A percentile compares a stretch with the other conserved stretches of the same genome.
Evolutionary conservation across 1,284 basidiomycete species (phyloP).

Genomic region (Ceratobasidium sp.): DNA sequence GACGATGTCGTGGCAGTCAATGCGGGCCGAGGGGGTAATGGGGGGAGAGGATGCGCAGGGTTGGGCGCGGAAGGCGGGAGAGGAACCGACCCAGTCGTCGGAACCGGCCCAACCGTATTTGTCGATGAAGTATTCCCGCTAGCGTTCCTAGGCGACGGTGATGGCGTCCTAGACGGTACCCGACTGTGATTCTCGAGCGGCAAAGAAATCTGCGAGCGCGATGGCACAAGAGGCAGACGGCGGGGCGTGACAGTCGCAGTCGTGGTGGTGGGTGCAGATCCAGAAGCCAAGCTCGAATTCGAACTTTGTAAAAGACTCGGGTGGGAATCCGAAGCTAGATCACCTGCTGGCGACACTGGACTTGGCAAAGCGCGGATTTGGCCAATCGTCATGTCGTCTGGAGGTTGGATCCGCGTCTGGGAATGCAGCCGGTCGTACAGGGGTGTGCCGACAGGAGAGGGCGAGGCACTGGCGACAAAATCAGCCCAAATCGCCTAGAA

Average conservation of each 20-base stretch:
- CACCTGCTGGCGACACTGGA: background rate
- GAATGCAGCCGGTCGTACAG: conserved; percentile 33
- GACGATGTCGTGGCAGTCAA: background rate
- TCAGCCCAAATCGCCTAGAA: background rate
- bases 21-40: background rate
- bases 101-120: conserved; percentile 6
- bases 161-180: background rate
- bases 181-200: background rate
- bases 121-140: background rate
- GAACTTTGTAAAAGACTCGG: background rate
- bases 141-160: conserved; percentile 3
- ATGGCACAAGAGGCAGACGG: conserved; percentile 3
- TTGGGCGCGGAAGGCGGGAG: conserved; percentile 6
- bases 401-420: background rate
- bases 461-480: background rate
- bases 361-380: conserved; percentile 28
- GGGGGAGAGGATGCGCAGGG: background rate
- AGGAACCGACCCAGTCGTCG: conserved; percentile 13
- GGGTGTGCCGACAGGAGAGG: conserved; percentile 22
- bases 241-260: background rate
- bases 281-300: background rate
- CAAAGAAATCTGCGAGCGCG: background rate
- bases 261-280: background rate
- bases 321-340: background rate
- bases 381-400: conserved; percentile 7